Evolutionary conservation across 2,329 filamentous ascomycete genomes (phyloP).

Genomic region (Fusarium sp.): DNA sequence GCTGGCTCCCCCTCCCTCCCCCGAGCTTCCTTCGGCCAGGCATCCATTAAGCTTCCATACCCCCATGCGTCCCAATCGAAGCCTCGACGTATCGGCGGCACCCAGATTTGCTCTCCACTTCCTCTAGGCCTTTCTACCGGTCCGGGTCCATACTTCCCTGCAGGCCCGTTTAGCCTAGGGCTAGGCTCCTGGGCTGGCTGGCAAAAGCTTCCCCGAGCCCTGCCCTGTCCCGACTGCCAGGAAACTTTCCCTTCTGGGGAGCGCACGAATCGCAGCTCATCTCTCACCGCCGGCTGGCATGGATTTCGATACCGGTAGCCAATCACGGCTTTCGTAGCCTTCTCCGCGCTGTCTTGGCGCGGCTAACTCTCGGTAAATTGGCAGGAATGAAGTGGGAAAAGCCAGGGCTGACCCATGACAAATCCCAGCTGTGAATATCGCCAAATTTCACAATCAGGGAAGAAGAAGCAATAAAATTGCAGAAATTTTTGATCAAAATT

Average conservation of each 20-base stretch:
- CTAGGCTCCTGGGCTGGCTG: too few relatives aligned
- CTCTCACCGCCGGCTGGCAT: conserved; percentile 40
- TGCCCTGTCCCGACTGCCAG: neutral
- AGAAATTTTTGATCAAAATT: conserved; percentile 6
- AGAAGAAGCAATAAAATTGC: conserved; percentile 23
- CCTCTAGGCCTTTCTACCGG: conserved; percentile 6
- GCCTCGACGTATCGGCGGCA: neutral
- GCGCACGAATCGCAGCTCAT: conserved; percentile 32
- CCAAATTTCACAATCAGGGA: conserved; percentile 36
- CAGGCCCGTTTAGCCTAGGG: conserved; percentile 38
- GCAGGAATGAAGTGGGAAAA: neutral
- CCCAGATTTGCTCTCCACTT: conserved; percentile 9
- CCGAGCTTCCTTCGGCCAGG: too few relatives aligned
- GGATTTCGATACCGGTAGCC: conserved; percentile 38
- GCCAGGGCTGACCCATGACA: neutral
- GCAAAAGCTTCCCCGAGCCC: too few relatives aligned
- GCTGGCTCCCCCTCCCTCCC: too few relatives aligned
- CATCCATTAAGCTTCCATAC: conserved; percentile 19
- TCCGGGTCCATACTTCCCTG: conserved; percentile 22
- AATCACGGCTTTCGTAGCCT: conserved; percentile 31
- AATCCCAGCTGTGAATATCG: conserved; percentile 24
- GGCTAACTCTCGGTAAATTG: neutral
- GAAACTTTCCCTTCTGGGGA: conserved; percentile 32
- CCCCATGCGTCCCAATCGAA: neutral
- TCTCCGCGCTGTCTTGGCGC: conserved; percentile 38